Percentiles rank a stretch among this genome's conserved stretches.
These are phyloP conservation scores for Euphorbia celastroides DNA, from an alignment of 441 rosid genomes.

Conservation along the genomic window DNA sequence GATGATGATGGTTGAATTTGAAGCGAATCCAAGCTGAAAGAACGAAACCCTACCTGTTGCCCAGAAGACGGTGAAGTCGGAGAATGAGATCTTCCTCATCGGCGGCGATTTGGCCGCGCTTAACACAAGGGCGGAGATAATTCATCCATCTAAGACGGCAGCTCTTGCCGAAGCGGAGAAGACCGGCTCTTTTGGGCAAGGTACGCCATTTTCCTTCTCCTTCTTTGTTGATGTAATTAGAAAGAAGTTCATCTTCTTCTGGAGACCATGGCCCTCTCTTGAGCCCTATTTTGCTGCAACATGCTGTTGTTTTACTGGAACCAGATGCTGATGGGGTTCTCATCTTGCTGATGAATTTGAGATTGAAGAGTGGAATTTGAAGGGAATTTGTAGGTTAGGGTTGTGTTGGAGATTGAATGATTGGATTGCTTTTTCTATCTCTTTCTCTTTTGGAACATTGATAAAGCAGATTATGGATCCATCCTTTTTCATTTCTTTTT, in stretches of 20 bases:
- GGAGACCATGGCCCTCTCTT: conserved; percentile 76
- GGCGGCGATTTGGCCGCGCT: conserved; percentile 58
- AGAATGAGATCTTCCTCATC: conserved; percentile 82
- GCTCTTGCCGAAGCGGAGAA: conserved; percentile 70
- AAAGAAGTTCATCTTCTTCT: conserved; percentile 54
- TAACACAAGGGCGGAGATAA: conserved; percentile 61
- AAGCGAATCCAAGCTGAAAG: neutral
- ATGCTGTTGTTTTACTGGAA: too few species aligned
- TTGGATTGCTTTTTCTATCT: too few species aligned
- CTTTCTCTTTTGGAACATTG: too few species aligned
- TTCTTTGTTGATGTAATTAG: conserved; percentile 49
- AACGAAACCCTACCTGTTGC: conserved; percentile 39
- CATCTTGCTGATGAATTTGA: neutral
- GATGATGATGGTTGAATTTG: too few species aligned
- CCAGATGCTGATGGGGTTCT: conserved; percentile 29
- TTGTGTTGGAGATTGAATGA: too few species aligned
- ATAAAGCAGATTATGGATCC: too few species aligned
- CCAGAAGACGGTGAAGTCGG: conserved; percentile 66
- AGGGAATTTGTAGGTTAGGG: too few species aligned
- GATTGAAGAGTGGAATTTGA: too few species aligned
- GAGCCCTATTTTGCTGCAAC: conserved; percentile 45
- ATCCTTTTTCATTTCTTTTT: too few species aligned
- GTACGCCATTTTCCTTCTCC: conserved; percentile 70
- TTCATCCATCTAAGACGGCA: conserved; percentile 83
- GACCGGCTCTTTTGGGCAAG: conserved; percentile 60